A percentile compares a stretch with the other conserved stretches of the same genome.
Conservation (phyloP, 371 early-diverging fungal species). For the Actinomucor elegans region DNA sequence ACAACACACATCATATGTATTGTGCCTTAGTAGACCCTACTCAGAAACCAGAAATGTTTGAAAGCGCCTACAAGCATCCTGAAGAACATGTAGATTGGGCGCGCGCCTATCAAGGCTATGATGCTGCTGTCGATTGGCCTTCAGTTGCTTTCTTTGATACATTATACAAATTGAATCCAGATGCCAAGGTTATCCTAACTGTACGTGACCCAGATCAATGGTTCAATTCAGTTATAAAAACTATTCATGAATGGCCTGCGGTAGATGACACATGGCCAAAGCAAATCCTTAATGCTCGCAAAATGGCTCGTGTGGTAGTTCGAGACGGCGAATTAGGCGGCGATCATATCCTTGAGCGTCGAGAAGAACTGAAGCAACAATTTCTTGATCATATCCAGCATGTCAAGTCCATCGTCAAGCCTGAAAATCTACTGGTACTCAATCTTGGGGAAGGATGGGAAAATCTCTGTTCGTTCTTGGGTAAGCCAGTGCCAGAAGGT, state of each 20-base stretch:
- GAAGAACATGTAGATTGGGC: slow-evolving; percentile 18
- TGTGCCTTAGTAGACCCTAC: slow-evolving; percentile 9
- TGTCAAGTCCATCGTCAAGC: slow-evolving; percentile 15
- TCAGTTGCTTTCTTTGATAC: slow-evolving; percentile 18
- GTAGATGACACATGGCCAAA: slow-evolving; percentile 18
- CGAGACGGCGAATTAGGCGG: slow-evolving; percentile 21
- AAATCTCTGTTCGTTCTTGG: slow-evolving; percentile 14
- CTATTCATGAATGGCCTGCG: slow-evolving; percentile 19
- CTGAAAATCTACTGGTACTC: slow-evolving; percentile 21
- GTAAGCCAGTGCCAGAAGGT: background rate
- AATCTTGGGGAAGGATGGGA: slow-evolving; percentile 24
- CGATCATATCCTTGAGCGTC: background rate
- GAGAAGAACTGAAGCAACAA: slow-evolving; percentile 9
- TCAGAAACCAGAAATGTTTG: slow-evolving; percentile 11
- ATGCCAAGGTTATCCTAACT: slow-evolving; percentile 36
- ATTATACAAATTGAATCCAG: slow-evolving; percentile 21
- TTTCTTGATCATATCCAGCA: slow-evolving; percentile 16
- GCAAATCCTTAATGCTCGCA: slow-evolving; percentile 6
- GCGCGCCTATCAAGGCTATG: slow-evolving; percentile 17
- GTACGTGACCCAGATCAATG: slow-evolving; percentile 26
- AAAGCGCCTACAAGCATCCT: slow-evolving; percentile 13
- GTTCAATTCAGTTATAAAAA: slow-evolving; percentile 17
- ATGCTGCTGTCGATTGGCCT: slow-evolving; percentile 35
- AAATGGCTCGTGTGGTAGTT: slow-evolving; percentile 16
- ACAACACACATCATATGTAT: slow-evolving; percentile 24